A percentile compares a stretch with the other conserved stretches of the same genome.
phyloP scores from a whole-genome alignment of 176 grass and related monocot species.

The Otatea glauca region DNA sequence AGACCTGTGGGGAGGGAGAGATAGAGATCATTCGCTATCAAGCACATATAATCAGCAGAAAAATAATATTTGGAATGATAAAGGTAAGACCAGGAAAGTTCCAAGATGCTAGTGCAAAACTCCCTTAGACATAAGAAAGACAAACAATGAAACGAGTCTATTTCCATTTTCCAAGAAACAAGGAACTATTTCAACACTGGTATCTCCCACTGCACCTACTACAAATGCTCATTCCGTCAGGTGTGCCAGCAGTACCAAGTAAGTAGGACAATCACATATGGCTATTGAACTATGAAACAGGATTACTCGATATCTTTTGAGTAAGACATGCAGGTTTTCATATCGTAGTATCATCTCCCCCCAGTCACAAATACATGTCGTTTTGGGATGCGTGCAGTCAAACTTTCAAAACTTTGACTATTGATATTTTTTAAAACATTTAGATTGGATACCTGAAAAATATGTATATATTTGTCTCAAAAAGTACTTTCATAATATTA shows the following conservation, averaged over 20 bases:
- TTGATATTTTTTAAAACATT: too few relatives aligned
- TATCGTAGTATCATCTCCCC: background rate
- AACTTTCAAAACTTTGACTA: too few relatives aligned
- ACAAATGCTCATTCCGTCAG: constrained; percentile 17
- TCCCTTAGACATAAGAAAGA: background rate
- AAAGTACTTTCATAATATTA: too few relatives aligned
- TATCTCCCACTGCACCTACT: constrained; percentile 9
- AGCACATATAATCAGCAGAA: constrained; percentile 15
- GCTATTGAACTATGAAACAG: background rate
- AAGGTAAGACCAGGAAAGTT: constrained; percentile 27
- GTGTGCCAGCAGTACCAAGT: background rate
- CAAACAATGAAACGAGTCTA: constrained; percentile 1
- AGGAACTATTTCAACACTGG: constrained; percentile 15
- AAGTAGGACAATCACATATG: constrained; percentile 5
- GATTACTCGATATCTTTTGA: constrained; percentile 11
- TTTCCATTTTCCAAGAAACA: constrained; percentile 41
- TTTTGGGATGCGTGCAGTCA: too few relatives aligned
- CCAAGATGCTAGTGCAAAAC: constrained; percentile 1
- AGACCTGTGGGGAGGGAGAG: constrained; percentile 55
- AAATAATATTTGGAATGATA: constrained; percentile 7
- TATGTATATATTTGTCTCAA: too few relatives aligned
- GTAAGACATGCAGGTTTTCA: background rate
- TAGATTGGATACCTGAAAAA: too few relatives aligned
- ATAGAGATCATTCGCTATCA: constrained; percentile 1
- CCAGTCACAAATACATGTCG: too few relatives aligned